phyloP scores from a whole-genome alignment of 2,329 filamentous ascomycete species.

The Diaporthe amygdali region DNA sequence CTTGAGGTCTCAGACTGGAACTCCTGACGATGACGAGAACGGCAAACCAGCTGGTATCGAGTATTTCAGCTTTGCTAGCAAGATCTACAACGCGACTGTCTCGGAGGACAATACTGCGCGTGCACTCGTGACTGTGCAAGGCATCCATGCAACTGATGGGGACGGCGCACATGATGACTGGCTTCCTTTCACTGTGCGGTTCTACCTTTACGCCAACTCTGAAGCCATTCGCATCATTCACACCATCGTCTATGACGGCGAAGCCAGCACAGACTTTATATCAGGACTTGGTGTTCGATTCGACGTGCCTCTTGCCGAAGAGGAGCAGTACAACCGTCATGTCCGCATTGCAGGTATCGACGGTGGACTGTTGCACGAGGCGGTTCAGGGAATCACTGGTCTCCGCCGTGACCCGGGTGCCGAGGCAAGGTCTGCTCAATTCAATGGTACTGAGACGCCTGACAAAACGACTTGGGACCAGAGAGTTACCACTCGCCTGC shows the following conservation, averaged over 20 bases:
- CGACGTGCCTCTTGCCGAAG: slow-evolving; percentile 55
- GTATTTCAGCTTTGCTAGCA: slow-evolving; percentile 53
- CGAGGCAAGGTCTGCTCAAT: slow-evolving; percentile 54
- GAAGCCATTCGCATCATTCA: slow-evolving; percentile 60
- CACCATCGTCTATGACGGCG: slow-evolving; percentile 60
- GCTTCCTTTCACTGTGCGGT: slow-evolving; percentile 60
- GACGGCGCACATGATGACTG: slow-evolving; percentile 46
- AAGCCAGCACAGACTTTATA: slow-evolving; percentile 55
- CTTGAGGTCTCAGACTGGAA: slow-evolving; percentile 55
- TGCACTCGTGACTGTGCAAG: slow-evolving; percentile 51
- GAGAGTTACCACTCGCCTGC: slow-evolving; percentile 49
- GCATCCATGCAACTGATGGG: slow-evolving; percentile 40
- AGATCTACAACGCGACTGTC: slow-evolving; percentile 55
- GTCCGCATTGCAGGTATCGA: slow-evolving; percentile 60
- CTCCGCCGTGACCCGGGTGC: slow-evolving; percentile 59
- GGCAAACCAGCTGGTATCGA: slow-evolving; percentile 41
- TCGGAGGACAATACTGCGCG: slow-evolving; percentile 46
- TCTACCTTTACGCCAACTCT: slow-evolving; percentile 64
- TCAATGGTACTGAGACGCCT: slow-evolving; percentile 50
- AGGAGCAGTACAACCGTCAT: slow-evolving; percentile 64
- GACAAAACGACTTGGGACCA: slow-evolving; percentile 51
- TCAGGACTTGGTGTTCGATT: slow-evolving; percentile 60
- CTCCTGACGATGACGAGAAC: slow-evolving; percentile 46
- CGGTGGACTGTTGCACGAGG: slow-evolving; percentile 61
- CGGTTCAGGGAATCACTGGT: slow-evolving; percentile 65